Evolutionary conservation across 2,329 filamentous ascomycete genomes (phyloP), one percentile per base, ranked within the genome.

Genomic region (Exophiala dermatitidis): DNA sequence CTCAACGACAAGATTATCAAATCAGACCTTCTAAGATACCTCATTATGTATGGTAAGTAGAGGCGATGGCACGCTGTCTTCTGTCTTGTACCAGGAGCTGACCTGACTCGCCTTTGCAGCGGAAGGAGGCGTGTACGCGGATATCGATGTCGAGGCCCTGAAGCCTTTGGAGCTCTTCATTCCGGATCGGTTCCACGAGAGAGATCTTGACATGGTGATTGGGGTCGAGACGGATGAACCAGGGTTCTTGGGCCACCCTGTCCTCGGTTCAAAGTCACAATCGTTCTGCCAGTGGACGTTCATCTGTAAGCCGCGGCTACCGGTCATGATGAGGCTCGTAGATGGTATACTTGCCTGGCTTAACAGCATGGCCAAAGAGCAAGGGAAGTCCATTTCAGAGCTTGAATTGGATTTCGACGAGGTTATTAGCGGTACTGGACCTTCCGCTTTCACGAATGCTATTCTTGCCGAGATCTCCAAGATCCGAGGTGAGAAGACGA

Each of bases 231-330:
- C 86, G 53, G 84, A 87, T 63, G 78, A 86, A 67, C 84, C 84
- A 0, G 75, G 80, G 5, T 86, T 81, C 68, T 71, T 69, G 12
- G 68, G 80, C 47, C 84, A 87, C 64, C 75, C 80, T 1, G 82
- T 87, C 32, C 72, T 86, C 0, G 84, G 84, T 9, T 76, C 76
- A 46, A 87, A 87, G 68, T 86, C 80, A 34, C 73, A 76, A 60
- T 87, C 83, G 0, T 87, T 88, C 65, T 87, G 84, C 66, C 84
- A 87, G 64, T 88, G 84, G 84, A 87, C 84, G 0, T 85, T 88
- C 62, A 83, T 85, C 71, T 80, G 79, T 61, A 85, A 86, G 64
- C 83, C 84, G 1, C 72, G 74, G n/a, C 76, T 83, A 28, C 82
- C 82, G 1, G 81, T 87, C 50, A 86, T 88, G 82, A 72, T 86